A percentile compares a stretch with the other conserved stretches of the same genome.
phyloP scores from a whole-genome alignment of 1,139 yeast species.

The Pneumocystis sp. region DNA sequence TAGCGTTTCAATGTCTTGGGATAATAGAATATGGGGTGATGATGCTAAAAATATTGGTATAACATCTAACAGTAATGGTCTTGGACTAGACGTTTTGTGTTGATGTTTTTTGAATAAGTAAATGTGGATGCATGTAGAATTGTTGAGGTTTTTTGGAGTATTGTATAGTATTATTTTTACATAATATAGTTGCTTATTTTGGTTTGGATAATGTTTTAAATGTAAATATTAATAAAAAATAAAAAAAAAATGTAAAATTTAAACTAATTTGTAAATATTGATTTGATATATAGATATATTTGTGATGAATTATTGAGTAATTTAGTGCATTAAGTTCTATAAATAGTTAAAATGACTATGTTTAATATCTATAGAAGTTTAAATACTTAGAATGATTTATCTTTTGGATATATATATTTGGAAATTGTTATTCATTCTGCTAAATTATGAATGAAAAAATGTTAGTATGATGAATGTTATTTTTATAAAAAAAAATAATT shows the following conservation, averaged over 20 bases:
- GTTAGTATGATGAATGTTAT: too few relatives aligned
- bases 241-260: neutral
- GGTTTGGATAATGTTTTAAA: neutral
- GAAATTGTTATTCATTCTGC: neutral
- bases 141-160: neutral
- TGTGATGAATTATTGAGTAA: neutral
- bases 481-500: too few relatives aligned
- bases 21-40: neutral
- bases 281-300: neutral
- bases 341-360: too few relatives aligned
- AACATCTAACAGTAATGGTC: neutral
- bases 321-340: neutral
- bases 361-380: neutral
- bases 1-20: neutral
- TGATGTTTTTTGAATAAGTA: neutral
- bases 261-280: too few relatives aligned
- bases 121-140: neutral
- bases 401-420: neutral
- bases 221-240: neutral
- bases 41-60: neutral
- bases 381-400: neutral
- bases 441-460: too few relatives aligned
- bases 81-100: neutral
- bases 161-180: too few relatives aligned
- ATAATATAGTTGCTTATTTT: neutral